phyloP scores from a whole-genome alignment of 176 grass and related monocot species.

The Guadua angustifolia region DNA sequence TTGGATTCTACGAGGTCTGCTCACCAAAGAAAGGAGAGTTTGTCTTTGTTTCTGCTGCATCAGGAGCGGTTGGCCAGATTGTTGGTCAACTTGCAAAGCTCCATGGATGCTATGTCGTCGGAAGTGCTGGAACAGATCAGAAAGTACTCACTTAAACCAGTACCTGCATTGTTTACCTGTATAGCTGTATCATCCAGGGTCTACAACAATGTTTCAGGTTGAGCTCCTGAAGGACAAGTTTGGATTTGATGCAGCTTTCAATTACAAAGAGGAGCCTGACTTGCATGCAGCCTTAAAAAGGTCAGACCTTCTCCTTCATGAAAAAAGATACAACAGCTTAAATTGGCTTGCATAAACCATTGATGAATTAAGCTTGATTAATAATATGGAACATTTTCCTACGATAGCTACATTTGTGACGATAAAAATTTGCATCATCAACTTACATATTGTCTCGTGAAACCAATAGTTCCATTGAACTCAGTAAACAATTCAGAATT shows the following conservation, averaged over 20 bases:
- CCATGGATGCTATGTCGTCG: conserved; percentile 82
- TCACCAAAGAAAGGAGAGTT: conserved; percentile 78
- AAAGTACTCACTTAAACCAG: not conserved
- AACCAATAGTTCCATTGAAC: not conserved
- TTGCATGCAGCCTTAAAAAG: conserved; percentile 67
- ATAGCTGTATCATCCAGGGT: conserved; percentile 21
- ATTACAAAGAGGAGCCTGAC: conserved; percentile 91
- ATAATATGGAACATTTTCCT: not conserved
- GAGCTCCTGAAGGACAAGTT: conserved; percentile 80
- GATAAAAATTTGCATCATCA: not conserved
- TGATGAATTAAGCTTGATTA: not conserved
- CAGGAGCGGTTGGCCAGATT: conserved; percentile 90
- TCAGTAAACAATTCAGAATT: not conserved
- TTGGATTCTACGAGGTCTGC: conserved; percentile 77
- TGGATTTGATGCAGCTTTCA: conserved; percentile 83
- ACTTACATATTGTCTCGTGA: not conserved
- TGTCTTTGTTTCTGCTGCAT: conserved; percentile 92
- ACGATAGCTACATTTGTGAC: not conserved
- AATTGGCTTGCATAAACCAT: not conserved
- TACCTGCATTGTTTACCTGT: not conserved
- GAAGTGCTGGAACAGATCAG: conserved; percentile 66
- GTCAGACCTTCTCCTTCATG: conserved; percentile 27
- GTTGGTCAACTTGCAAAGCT: conserved; percentile 93
- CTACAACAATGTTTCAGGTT: conserved; percentile 55
- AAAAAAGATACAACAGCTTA: not conserved